These are phyloP conservation scores for Phytophthora pluvialis DNA, from an alignment of 352 stramenopile genomes.

Conservation along the genomic window DNA sequence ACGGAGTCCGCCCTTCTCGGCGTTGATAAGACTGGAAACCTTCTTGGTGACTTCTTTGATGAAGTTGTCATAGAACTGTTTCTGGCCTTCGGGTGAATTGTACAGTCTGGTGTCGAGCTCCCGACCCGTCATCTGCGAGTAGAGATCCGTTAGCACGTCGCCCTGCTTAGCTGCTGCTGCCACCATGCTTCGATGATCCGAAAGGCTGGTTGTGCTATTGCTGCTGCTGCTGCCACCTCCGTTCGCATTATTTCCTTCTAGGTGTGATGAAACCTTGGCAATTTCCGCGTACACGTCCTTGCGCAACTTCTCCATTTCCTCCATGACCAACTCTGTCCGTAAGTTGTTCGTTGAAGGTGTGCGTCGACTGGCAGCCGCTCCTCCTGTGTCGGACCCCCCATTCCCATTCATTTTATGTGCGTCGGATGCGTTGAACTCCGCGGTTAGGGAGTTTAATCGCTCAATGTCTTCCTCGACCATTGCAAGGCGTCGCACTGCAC, in stretches of 20 bases:
- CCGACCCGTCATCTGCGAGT: constrained; percentile 60
- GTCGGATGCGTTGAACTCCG: constrained; percentile 34
- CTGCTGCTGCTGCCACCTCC: constrained; percentile 18
- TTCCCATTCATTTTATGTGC: constrained; percentile 1
- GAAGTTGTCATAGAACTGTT: constrained; percentile 74
- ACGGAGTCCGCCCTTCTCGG: constrained; percentile 41
- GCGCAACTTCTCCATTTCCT: constrained; percentile 56
- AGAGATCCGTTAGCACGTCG: constrained; percentile 63
- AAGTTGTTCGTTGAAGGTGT: constrained; percentile 31
- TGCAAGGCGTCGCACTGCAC: constrained; percentile 56
- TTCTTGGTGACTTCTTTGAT: constrained; percentile 85
- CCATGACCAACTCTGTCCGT: constrained; percentile 37
- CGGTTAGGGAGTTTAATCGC: constrained; percentile 43
- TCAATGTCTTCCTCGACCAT: constrained; percentile 75
- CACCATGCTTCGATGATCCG: constrained; percentile 26
- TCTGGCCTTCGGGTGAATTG: constrained; percentile 49
- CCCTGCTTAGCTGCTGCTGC: constrained; percentile 36
- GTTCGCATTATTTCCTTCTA: constrained; percentile 24
- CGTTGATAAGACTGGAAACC: constrained; percentile 61
- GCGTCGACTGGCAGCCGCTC: constrained; percentile 5
- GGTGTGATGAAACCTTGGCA: constrained; percentile 41
- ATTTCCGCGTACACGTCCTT: constrained; percentile 65
- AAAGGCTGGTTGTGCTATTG: constrained; percentile 24
- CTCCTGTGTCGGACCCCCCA: neutral
- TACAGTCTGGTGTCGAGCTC: constrained; percentile 61